phyloP scores from a whole-genome alignment of 139 green algal species.

The Chlamydomonas incerta region DNA sequence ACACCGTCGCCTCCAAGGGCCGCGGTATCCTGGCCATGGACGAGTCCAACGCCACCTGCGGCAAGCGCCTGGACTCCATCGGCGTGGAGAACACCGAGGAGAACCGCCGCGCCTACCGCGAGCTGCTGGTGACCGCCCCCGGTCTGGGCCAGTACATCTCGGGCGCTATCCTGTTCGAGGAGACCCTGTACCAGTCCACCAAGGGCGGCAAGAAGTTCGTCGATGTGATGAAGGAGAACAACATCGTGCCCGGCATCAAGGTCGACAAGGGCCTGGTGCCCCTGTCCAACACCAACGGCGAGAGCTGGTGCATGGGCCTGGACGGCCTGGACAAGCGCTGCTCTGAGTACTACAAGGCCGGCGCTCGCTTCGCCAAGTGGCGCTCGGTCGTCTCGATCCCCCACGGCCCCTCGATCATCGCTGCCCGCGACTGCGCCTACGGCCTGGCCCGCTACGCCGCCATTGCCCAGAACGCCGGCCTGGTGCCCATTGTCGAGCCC shows the following conservation, averaged over 20 bases:
- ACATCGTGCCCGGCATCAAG: slow-evolving; percentile 94
- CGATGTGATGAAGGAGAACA: slow-evolving; percentile 86
- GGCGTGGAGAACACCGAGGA: slow-evolving; percentile 99
- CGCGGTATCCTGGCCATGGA: slow-evolving; percentile 98
- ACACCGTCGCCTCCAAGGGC: slow-evolving; percentile 87
- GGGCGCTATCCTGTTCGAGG: slow-evolving; percentile 97
- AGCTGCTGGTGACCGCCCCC: slow-evolving; percentile 94
- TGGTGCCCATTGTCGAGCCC: slow-evolving; percentile 99
- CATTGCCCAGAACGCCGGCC: slow-evolving; percentile 92
- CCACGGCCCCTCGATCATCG: slow-evolving; percentile 80
- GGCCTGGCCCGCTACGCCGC: slow-evolving; percentile 98
- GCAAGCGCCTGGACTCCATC: slow-evolving; percentile 96
- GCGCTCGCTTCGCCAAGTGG: slow-evolving; percentile 99
- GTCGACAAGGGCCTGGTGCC: slow-evolving; percentile 97
- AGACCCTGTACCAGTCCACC: slow-evolving; percentile 98
- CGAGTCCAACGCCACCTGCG: slow-evolving; percentile 99
- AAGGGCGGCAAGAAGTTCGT: slow-evolving; percentile 88
- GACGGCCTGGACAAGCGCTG: slow-evolving; percentile 93
- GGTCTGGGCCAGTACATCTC: slow-evolving; percentile 94
- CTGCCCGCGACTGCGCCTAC: slow-evolving; percentile 93
- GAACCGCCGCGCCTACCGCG: slow-evolving; percentile 96
- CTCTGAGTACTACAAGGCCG: slow-evolving; percentile 98
- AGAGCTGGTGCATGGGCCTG: slow-evolving; percentile 95
- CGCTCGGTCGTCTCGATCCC: slow-evolving; percentile 94
- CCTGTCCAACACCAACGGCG: slow-evolving; percentile 91